These are phyloP conservation scores for Musa beccarii DNA, from an alignment of 176 grass and related monocot species.

Conservation along the genomic window DNA sequence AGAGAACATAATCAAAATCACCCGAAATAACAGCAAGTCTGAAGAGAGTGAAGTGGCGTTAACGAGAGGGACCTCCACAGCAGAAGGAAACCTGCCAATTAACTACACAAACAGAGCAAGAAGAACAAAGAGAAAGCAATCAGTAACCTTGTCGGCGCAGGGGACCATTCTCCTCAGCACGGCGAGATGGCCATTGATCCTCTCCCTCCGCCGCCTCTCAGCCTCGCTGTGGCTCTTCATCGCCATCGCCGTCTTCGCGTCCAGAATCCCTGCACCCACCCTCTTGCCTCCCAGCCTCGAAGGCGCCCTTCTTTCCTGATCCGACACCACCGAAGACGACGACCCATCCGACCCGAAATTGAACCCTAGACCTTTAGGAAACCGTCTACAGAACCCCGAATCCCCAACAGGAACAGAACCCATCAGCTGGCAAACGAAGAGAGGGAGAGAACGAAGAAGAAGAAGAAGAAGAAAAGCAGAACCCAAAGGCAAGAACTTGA, in stretches of 20 bases:
- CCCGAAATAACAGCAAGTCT: background rate
- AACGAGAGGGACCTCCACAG: background rate
- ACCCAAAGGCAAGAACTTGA: too few relatives aligned
- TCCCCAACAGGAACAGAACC: slow-evolving; percentile 1
- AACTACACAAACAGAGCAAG: background rate
- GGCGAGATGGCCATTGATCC: slow-evolving; percentile 85
- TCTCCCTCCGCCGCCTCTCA: slow-evolving; percentile 81
- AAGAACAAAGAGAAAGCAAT: background rate
- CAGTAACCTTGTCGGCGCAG: slow-evolving; percentile 51
- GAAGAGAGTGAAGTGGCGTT: background rate
- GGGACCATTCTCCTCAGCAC: slow-evolving; percentile 68
- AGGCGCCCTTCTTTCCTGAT: slow-evolving; percentile 2
- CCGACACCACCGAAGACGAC: slow-evolving; percentile 14
- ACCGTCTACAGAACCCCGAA: slow-evolving; percentile 15
- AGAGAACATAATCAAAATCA: background rate
- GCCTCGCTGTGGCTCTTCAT: slow-evolving; percentile 91
- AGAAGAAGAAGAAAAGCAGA: too few relatives aligned
- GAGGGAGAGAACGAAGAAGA: too few relatives aligned
- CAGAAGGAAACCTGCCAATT: background rate
- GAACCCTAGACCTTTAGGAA: background rate
- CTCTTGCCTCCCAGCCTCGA: slow-evolving; percentile 7
- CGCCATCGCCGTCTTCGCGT: slow-evolving; percentile 45
- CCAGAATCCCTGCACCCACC: background rate
- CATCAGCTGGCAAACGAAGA: slow-evolving; percentile 1
- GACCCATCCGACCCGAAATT: background rate